phyloP scores from a whole-genome alignment of 805 yeast genomes.

The Suhomyces vadensis region DNA sequence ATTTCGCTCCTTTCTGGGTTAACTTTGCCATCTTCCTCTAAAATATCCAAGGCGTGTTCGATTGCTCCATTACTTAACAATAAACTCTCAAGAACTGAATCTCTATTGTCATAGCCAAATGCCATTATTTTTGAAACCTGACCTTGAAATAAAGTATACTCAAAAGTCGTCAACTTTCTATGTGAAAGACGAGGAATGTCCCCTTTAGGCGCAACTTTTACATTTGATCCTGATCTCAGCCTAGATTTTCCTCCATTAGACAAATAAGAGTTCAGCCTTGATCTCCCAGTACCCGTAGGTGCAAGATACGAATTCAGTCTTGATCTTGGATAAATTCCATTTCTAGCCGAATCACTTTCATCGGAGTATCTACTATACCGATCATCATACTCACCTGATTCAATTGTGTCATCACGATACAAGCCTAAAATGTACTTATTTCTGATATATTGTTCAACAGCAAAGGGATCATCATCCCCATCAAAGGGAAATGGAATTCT shows the following conservation, averaged over 20 bases:
- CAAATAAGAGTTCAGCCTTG: constrained; percentile 15
- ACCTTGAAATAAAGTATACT: constrained; percentile 50
- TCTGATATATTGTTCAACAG: constrained; percentile 58
- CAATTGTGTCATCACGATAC: constrained; percentile 46
- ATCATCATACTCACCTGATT: constrained; percentile 37
- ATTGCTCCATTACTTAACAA: constrained; percentile 59
- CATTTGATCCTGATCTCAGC: constrained; percentile 11
- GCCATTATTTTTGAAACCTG: constrained; percentile 46
- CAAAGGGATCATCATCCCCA: constrained; percentile 62
- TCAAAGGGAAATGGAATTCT: constrained; percentile 71
- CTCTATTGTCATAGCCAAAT: constrained; percentile 59
- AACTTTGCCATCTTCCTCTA: constrained; percentile 41
- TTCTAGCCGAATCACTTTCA: constrained; percentile 16
- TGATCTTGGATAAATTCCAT: constrained; percentile 9
- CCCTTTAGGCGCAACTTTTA: neutral
- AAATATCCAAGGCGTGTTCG: constrained; percentile 57
- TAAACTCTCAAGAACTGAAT: constrained; percentile 64
- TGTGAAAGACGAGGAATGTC: constrained; percentile 45
- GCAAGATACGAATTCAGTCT: constrained; percentile 12
- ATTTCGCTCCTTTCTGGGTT: constrained; percentile 39
- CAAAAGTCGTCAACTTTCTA: constrained; percentile 55
- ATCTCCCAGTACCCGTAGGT: neutral
- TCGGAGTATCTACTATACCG: constrained; percentile 22
- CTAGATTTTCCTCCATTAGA: constrained; percentile 15
- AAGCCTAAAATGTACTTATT: constrained; percentile 69